Evolutionary conservation across 108 stramenopile genomes (phyloP).

Genomic region (Mediolabrus comicus): DNA sequence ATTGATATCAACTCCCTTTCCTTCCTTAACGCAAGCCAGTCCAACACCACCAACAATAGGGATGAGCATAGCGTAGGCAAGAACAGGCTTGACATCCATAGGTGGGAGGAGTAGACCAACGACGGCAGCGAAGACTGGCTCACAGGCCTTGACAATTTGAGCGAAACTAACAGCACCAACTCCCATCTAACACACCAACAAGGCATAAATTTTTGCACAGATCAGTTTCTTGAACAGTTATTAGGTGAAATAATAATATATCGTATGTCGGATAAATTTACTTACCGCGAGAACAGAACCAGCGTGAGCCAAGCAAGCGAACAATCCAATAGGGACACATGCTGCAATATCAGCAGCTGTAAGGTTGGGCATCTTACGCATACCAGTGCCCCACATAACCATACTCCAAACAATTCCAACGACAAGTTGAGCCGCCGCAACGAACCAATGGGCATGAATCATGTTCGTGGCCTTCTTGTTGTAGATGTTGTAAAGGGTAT

Average conservation of each 20-base stretch:
- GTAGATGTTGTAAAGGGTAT: constrained; percentile 88
- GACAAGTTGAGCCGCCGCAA: constrained; percentile 73
- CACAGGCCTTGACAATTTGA: constrained; percentile 97
- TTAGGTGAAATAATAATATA: background rate
- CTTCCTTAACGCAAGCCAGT: constrained; percentile 88
- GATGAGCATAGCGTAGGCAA: constrained; percentile 88
- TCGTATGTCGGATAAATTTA: background rate
- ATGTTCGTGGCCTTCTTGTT: constrained; percentile 88
- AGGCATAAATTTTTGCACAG: background rate
- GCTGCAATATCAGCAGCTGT: constrained; percentile 64
- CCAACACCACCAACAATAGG: constrained; percentile 95
- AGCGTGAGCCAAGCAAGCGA: constrained; percentile 72
- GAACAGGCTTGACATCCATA: constrained; percentile 76
- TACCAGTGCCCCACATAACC: constrained; percentile 73
- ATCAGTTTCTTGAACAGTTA: background rate
- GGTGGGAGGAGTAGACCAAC: constrained; percentile 85
- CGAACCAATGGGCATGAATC: constrained; percentile 89
- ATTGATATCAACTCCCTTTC: constrained; percentile 90
- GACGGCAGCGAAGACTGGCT: constrained; percentile 93
- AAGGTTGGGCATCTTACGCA: constrained; percentile 81
- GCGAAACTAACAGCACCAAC: constrained; percentile 96
- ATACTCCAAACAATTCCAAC: constrained; percentile 75
- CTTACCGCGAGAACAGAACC: constrained; percentile 78
- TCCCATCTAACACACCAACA: constrained; percentile 54
- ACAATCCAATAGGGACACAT: constrained; percentile 83